phyloP scores from a whole-genome alignment of 495 filamentous ascomycete genomes.

The Evansstolkia leycettana region DNA sequence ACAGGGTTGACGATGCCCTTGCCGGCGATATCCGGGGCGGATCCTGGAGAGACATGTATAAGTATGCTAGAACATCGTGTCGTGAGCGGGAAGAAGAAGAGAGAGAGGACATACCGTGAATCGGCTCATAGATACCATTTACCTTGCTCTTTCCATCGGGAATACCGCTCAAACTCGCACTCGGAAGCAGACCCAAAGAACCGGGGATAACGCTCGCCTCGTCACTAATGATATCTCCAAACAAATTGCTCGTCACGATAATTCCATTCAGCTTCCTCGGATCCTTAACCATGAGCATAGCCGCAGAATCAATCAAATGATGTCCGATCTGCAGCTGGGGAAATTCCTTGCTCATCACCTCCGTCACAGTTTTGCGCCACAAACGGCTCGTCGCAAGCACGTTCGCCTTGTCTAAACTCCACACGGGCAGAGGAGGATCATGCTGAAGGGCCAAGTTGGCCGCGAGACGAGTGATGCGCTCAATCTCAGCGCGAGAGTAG shows the following conservation, averaged over 20 bases:
- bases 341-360: constrained; percentile 72
- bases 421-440: constrained; percentile 71
- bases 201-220: constrained; percentile 96
- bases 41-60: constrained; percentile 16
- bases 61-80: constrained; percentile 2
- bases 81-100: neutral
- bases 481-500: constrained; percentile 78
- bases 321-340: constrained; percentile 74
- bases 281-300: constrained; percentile 97
- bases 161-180: constrained; percentile 74
- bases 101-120: constrained; percentile 57
- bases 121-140: constrained; percentile 89
- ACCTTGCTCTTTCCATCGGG: constrained; percentile 53
- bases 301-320: constrained; percentile 90
- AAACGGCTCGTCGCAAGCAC: constrained; percentile 82
- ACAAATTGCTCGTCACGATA: constrained; percentile 87
- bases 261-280: constrained; percentile 84
- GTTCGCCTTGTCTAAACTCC: constrained; percentile 94
- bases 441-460: constrained; percentile 70
- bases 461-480: constrained; percentile 76
- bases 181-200: constrained; percentile 78
- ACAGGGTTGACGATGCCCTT: constrained; percentile 75
- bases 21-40: constrained; percentile 55
- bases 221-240: constrained; percentile 93
- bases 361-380: constrained; percentile 79